Base-by-base conservation (phyloP, 2,329 filamentous ascomycete species). In the Xylogone sp. region DNA sequence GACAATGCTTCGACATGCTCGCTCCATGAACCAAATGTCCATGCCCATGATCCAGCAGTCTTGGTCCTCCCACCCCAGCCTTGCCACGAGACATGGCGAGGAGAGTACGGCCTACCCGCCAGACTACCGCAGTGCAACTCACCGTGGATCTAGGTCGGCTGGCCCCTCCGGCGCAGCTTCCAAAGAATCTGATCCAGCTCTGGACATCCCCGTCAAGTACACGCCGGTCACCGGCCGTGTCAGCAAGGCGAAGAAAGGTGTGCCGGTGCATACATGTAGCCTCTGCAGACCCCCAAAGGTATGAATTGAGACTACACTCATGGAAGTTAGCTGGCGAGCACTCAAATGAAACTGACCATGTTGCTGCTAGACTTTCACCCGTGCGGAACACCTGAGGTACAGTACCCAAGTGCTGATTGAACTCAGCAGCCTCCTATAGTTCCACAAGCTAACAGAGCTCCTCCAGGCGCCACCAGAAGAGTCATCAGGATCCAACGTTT, bases 301-400 rank as follows among this genome's bases (percentile, higher is more conserved):
- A 53, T 39, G 54, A 45, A 19, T 19, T 29, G n/a, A n/a, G n/a
- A n/a, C n/a, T n/a, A n/a, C n/a, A n/a, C n/a, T n/a, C n/a, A n/a
- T n/a, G n/a, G n/a, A n/a, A n/a, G n/a, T n/a, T n/a, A n/a, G n/a
- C n/a, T n/a, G n/a, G n/a, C n/a, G n/a, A n/a, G n/a, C n/a, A n/a
- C n/a, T n/a, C n/a, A n/a, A n/a, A n/a, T n/a, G n/a, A 22, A 56
- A 46, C 55, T 65, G 39, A 61, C 50, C 19, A 43, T 21, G 27
- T 43, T 42, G 12, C n/a, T 18, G 10, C 16, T 50, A 84, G 81
- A 83, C 78, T 2, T 84, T 84, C 55, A 83, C 81, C 12, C 72
- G 82, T 61, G 82, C 81, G 24, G 81, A 84, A 61, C 82, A 84
- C 66, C 67, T 84, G 42, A 79, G 79, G 81, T 84, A 58, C n/a